Evolutionary conservation across 2,329 filamentous ascomycete genomes (phyloP).

Genomic region (Penicillium hordei): DNA sequence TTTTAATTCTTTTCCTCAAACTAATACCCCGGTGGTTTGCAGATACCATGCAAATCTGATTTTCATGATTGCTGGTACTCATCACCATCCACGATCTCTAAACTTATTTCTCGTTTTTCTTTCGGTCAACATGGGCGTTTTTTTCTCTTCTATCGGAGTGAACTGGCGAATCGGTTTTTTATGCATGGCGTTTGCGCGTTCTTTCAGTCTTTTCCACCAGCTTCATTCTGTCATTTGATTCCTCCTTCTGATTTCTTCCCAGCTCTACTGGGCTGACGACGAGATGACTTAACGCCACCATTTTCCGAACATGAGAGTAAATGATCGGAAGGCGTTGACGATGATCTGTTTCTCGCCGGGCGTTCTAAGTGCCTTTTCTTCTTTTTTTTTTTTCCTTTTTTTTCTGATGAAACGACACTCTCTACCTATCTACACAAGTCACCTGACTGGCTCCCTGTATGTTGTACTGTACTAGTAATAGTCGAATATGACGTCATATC

Average conservation of each 20-base stretch:
- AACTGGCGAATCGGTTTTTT: slow-evolving; percentile 12
- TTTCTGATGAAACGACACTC: slow-evolving; percentile 16
- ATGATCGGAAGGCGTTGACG: slow-evolving; percentile 24
- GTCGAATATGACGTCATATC: neutral
- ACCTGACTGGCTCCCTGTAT: neutral
- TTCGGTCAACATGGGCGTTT: slow-evolving; percentile 11
- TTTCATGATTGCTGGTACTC: slow-evolving; percentile 9
- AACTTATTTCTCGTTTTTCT: slow-evolving; percentile 8
- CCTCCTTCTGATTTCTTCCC: slow-evolving; percentile 10
- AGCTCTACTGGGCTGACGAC: slow-evolving; percentile 17
- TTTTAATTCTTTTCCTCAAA: slow-evolving; percentile 12
- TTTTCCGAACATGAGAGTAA: slow-evolving; percentile 18
- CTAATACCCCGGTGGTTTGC: neutral
- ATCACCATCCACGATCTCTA: slow-evolving; percentile 13
- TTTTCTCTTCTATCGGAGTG: slow-evolving; percentile 9
- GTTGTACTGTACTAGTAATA: slow-evolving; percentile 1
- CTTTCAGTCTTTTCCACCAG: neutral
- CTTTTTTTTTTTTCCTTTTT: slow-evolving; percentile 7
- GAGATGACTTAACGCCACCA: slow-evolving; percentile 23
- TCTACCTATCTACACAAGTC: slow-evolving; percentile 3
- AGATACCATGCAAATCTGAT: neutral
- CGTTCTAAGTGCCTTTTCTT: slow-evolving; percentile 14
- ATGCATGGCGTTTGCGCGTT: slow-evolving; percentile 10
- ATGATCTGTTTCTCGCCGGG: slow-evolving; percentile 17
- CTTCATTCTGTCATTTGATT: slow-evolving; percentile 11